Conservation (phyloP, 352 stramenopile species). For the Nothophytophthora sp. region DNA sequence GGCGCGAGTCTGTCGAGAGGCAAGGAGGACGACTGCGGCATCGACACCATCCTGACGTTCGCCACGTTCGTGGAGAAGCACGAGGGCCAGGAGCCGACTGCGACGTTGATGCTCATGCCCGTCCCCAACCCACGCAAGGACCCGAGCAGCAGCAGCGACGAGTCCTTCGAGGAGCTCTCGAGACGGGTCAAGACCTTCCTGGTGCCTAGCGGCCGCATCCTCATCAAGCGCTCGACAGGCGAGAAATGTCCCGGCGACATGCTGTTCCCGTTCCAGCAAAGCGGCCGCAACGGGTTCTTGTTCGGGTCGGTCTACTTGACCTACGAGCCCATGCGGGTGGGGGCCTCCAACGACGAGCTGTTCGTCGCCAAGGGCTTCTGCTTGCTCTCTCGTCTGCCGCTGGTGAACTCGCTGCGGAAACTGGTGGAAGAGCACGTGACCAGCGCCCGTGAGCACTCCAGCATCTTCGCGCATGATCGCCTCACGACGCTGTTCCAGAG, state of each 20-base stretch:
- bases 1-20: conserved; percentile 23
- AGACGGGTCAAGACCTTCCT: conserved; percentile 72
- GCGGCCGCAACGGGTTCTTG: conserved; percentile 65
- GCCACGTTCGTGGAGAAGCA: conserved; percentile 65
- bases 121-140: conserved; percentile 36
- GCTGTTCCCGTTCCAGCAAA: conserved; percentile 82
- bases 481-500: conserved; percentile 47
- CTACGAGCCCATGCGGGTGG: conserved; percentile 58
- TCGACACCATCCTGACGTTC: conserved; percentile 74
- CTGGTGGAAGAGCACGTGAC: conserved; percentile 62
- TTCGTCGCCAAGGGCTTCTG: conserved; percentile 73
- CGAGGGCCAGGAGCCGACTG: conserved; percentile 30
- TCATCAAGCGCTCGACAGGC: conserved; percentile 39
- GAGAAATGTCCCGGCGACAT: conserved; percentile 45
- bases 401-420: conserved; percentile 59
- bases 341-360: conserved; percentile 41
- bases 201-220: conserved; percentile 57
- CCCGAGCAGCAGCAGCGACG: conserved; percentile 10
- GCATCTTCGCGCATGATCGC: conserved; percentile 49
- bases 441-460: conserved; percentile 26
- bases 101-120: conserved; percentile 60
- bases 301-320: conserved; percentile 81
- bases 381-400: conserved; percentile 61
- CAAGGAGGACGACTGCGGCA: conserved; percentile 28
- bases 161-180: conserved; percentile 55